Conservation (phyloP, 805 yeast genomes). For the Candida palmyrensis region DNA sequence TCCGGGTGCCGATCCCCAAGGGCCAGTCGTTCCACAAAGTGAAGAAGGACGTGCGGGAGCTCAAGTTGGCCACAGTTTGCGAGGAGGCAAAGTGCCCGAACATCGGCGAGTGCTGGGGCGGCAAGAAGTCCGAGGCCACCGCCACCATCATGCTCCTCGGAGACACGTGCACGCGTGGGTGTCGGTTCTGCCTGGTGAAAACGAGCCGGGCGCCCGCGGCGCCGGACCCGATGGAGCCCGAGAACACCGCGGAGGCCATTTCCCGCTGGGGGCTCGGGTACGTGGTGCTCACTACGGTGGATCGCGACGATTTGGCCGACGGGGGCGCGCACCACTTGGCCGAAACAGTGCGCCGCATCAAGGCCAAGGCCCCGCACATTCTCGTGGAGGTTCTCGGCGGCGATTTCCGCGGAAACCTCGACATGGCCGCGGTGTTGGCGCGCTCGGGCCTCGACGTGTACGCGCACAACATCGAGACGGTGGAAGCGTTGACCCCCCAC, state of each 20-base stretch:
- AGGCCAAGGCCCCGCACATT: conserved; percentile 83
- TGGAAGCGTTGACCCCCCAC: conserved; percentile 89
- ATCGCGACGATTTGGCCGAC: conserved; percentile 88
- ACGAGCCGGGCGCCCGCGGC: conserved; percentile 83
- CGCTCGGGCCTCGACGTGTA: conserved; percentile 87
- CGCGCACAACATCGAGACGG: conserved; percentile 96
- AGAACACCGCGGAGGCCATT: conserved; percentile 95
- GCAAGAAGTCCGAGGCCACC: conserved; percentile 87
- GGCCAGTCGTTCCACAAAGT: conserved; percentile 79
- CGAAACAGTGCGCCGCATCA: conserved; percentile 79
- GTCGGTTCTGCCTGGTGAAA: conserved; percentile 95
- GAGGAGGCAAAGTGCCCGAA: conserved; percentile 99
- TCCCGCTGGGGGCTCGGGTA: conserved; percentile 98
- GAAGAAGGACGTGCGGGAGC: conserved; percentile 81
- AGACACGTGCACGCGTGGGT: conserved; percentile 99
- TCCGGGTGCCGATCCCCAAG: conserved; percentile 94
- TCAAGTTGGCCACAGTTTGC: conserved; percentile 91
- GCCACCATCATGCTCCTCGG: conserved; percentile 98
- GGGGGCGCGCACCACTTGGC: conserved; percentile 93
- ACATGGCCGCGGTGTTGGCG: conserved; percentile 76
- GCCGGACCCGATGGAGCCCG: conserved; percentile 95
- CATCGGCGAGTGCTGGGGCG: conserved; percentile 99
- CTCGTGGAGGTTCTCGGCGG: conserved; percentile 93
- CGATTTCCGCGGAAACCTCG: conserved; percentile 88
- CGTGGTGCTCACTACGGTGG: conserved; percentile 95